Percentiles rank a stretch among this genome's conserved stretches.
Conservation (phyloP, 495 filamentous ascomycete species). For the Baudoinia panamericana region DNA sequence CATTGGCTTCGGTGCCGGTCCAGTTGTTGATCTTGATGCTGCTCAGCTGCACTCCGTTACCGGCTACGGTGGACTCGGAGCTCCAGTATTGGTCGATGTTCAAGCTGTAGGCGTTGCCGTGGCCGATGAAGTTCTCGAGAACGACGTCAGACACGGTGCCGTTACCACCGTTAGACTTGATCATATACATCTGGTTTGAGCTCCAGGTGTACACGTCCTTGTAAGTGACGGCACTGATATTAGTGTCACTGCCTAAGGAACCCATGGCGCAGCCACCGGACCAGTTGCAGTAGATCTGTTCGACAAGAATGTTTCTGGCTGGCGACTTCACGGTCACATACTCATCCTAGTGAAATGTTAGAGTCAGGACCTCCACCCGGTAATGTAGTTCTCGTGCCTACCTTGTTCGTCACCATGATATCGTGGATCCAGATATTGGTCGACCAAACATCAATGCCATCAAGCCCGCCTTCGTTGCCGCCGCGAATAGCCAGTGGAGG, state of each 20-base stretch:
- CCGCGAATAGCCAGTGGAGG: conserved; percentile 23
- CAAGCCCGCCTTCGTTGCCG: conserved; percentile 28
- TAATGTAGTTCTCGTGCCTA: neutral
- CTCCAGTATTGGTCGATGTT: conserved; percentile 44
- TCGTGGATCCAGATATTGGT: conserved; percentile 28
- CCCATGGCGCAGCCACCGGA: conserved; percentile 27
- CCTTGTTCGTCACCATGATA: conserved; percentile 30
- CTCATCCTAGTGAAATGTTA: conserved; percentile 18
- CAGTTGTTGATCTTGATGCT: conserved; percentile 44
- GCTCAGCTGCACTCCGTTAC: conserved; percentile 36
- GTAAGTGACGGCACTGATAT: conserved; percentile 24
- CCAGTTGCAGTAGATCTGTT: conserved; percentile 40
- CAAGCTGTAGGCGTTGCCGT: conserved; percentile 39
- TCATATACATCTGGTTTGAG: conserved; percentile 46
- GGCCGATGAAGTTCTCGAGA: conserved; percentile 44
- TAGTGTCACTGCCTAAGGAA: conserved; percentile 21
- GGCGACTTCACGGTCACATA: conserved; percentile 23
- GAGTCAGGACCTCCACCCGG: neutral
- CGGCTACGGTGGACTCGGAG: conserved; percentile 16
- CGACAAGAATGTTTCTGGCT: conserved; percentile 26
- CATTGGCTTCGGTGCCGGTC: conserved; percentile 43
- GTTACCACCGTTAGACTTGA: conserved; percentile 47
- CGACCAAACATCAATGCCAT: conserved; percentile 29
- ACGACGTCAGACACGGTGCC: conserved; percentile 41
- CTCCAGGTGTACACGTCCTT: conserved; percentile 26